A percentile compares a stretch with the other conserved stretches of the same genome.
These are phyloP conservation scores for Cryptococcus wingfieldii DNA, from an alignment of 1,284 basidiomycete species.

Conservation along the genomic window DNA sequence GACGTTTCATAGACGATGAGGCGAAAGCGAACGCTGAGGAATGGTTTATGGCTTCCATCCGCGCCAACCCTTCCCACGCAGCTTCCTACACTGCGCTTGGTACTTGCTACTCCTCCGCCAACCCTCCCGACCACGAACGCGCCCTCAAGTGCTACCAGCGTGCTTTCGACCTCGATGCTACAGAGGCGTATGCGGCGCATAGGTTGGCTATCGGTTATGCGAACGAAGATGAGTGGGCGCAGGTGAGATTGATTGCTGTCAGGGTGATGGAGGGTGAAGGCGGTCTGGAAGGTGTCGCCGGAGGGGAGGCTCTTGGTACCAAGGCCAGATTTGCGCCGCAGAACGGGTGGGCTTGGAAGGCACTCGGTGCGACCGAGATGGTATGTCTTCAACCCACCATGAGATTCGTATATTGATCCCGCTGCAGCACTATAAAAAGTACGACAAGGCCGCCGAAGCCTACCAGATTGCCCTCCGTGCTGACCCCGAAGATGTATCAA, in stretches of 20 bases:
- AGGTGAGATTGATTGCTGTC: constrained; percentile 87
- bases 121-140: constrained; percentile 73
- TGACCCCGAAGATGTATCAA: constrained; percentile 67
- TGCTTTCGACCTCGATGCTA: constrained; percentile 92
- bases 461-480: constrained; percentile 85
- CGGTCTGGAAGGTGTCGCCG: constrained; percentile 62
- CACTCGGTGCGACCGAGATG: constrained; percentile 86
- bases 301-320: constrained; percentile 52
- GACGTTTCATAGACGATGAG: constrained; percentile 28
- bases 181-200: constrained; percentile 78
- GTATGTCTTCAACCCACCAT: constrained; percentile 47
- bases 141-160: constrained; percentile 97
- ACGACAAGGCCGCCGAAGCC: constrained; percentile 71
- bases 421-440: constrained; percentile 66
- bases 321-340: constrained; percentile 59
- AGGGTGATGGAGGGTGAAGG: constrained; percentile 91
- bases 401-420: neutral
- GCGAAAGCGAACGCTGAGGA: constrained; percentile 64
- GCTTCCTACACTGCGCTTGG: constrained; percentile 93
- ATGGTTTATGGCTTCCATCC: constrained; percentile 77
- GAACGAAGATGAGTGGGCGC: constrained; percentile 89
- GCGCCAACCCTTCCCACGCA: constrained; percentile 71
- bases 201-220: constrained; percentile 85
- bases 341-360: constrained; percentile 98
- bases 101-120: constrained; percentile 73